phyloP scores from a whole-genome alignment of 73 alveolate species.

The Tetrahymena malaccensis region DNA sequence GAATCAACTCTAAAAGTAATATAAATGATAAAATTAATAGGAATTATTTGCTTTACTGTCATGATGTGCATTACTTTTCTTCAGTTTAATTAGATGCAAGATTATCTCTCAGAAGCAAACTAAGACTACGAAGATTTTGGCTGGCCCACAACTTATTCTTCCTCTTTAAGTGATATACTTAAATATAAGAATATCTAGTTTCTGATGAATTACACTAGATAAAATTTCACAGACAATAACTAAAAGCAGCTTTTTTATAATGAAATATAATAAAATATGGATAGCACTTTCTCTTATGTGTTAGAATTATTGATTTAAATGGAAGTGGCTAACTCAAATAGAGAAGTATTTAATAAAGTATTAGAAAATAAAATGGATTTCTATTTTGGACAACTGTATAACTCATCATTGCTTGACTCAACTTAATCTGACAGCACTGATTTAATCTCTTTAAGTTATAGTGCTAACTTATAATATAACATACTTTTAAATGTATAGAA shows the following conservation, averaged over 20 bases:
- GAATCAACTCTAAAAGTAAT: neutral
- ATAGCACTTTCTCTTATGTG: too few species aligned
- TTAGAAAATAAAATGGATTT: too few species aligned
- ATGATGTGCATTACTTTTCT: neutral
- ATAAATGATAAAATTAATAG: neutral
- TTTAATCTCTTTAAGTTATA: too few species aligned
- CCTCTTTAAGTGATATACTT: neutral
- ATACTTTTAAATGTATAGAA: neutral
- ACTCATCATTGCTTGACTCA: neutral
- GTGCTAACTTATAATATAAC: neutral
- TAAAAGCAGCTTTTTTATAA: too few species aligned
- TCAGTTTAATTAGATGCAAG: neutral
- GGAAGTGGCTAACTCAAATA: neutral
- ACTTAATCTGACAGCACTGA: neutral
- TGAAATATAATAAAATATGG: neutral
- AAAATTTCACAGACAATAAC: neutral
- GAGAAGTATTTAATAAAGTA: neutral
- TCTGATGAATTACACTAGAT: too few species aligned
- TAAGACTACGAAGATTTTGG: neutral
- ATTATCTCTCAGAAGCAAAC: neutral
- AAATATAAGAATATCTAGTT: too few species aligned
- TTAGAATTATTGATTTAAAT: too few species aligned
- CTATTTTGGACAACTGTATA: neutral
- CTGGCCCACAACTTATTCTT: neutral
- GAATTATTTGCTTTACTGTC: neutral